Percentiles rank a stretch among this genome's conserved stretches.
Evolutionary conservation across 1,284 basidiomycete genomes (phyloP).

Genomic region (Ceratobasidium sp.): DNA sequence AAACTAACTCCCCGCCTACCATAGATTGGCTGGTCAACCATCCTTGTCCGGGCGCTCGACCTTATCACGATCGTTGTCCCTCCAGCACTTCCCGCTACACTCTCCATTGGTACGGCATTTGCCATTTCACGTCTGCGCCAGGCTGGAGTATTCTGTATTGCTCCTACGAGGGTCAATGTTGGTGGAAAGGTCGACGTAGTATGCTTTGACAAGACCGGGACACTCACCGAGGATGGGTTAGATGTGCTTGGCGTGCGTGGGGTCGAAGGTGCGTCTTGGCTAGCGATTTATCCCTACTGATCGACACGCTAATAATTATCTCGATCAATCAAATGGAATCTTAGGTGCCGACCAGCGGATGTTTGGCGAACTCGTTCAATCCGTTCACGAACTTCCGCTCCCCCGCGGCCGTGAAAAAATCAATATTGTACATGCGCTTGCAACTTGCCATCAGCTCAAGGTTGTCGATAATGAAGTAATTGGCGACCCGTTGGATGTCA

Average conservation of each 20-base stretch:
- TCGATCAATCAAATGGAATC: neutral
- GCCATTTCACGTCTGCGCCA: conserved; percentile 90
- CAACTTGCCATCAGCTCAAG: conserved; percentile 96
- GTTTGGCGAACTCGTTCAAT: conserved; percentile 91
- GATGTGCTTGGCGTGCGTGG: conserved; percentile 93
- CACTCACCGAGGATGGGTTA: conserved; percentile 96
- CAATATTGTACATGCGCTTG: conserved; percentile 88
- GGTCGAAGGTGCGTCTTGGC: conserved; percentile 60
- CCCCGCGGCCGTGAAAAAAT: conserved; percentile 70
- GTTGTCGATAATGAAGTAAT: conserved; percentile 88
- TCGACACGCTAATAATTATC: neutral
- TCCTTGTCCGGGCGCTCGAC: conserved; percentile 90
- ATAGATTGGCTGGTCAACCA: conserved; percentile 90
- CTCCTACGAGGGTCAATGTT: conserved; percentile 95
- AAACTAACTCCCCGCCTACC: neutral
- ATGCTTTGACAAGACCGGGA: conserved; percentile 99
- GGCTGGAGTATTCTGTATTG: conserved; percentile 93
- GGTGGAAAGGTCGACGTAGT: conserved; percentile 97
- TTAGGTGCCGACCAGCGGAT: conserved; percentile 46
- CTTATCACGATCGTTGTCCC: conserved; percentile 99
- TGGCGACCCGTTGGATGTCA: conserved; percentile 95
- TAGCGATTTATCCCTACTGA: no score
- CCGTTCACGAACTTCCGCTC: conserved; percentile 84
- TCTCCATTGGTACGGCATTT: conserved; percentile 98
- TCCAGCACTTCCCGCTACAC: conserved; percentile 94